Evolutionary conservation across 805 yeast species (phyloP), one percentile per base, ranked within the genome.

Genomic region (Komagataella pseudopastoris): DNA sequence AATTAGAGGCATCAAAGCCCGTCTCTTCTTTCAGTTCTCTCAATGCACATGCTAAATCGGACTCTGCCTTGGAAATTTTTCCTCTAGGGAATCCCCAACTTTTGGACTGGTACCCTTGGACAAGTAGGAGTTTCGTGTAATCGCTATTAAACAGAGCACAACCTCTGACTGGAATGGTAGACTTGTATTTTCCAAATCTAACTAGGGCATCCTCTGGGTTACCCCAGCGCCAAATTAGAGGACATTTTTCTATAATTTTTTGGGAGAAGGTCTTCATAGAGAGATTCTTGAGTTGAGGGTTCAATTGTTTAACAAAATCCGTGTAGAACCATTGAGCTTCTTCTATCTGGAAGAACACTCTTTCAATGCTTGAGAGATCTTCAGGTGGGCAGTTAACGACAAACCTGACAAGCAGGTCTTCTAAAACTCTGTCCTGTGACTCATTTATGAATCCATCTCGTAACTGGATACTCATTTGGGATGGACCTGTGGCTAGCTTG

Each of bases 251-350:
- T 56, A 85, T 72, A 43, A 93, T 68, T 55, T 72, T 74, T 48
- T 83, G 76, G 0, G 90, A 81, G 63, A 93, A 90, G 6, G 75
- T 67, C 63, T 84, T 85, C 78, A 89, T 81, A 60, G 83, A 85
- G 71, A 90, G 69, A 2, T 77, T 63, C 1, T 97, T 98, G 53
- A 91, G 71, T 36, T 73, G 65, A 3, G 93, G 90, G 63, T 88
- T 85, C 59, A 83, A 68, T 43, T 76, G 77, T 43, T 90, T 76
- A 10, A 84, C 74, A 59, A 84, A 90, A 66, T 93, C 99, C 49
- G 85, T 77, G 66, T 90, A 93, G 63, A 86, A 93, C 99, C 99
- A 93, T 58, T 89, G 96, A 2, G 99, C 99, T 66, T 93, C 98
- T 71, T 93, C 99, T 46, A 93, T 83, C 63, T 90, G 96, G 69